phyloP scores from a whole-genome alignment of 2,329 filamentous ascomycete species.

The Aspergillus tubingensis region DNA sequence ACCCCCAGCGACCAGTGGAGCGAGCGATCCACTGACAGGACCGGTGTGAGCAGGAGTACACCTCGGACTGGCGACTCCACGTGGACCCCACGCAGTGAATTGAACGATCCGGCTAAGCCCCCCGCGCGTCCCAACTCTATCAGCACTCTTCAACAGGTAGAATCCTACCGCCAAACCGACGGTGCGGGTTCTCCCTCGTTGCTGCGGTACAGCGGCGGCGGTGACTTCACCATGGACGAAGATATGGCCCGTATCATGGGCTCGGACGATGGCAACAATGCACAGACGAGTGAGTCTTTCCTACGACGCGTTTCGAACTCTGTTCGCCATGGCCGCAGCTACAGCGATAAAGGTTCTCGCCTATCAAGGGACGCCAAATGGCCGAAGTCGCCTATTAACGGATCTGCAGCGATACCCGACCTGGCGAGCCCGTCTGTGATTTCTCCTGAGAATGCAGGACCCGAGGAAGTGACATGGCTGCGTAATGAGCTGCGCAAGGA shows the following conservation, averaged over 20 bases:
- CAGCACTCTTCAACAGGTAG: constrained; percentile 42
- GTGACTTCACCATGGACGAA: constrained; percentile 91
- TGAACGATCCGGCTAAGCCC: constrained; percentile 22
- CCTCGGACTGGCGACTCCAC: constrained; percentile 47
- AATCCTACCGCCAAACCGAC: constrained; percentile 40
- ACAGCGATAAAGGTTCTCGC: constrained; percentile 67
- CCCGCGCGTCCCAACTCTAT: constrained; percentile 52
- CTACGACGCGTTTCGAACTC: constrained; percentile 89
- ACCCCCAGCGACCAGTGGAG: constrained; percentile 38
- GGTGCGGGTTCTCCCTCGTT: constrained; percentile 65
- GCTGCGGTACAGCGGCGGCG: constrained; percentile 73
- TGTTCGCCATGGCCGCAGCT: constrained; percentile 87
- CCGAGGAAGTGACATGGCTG: constrained; percentile 66
- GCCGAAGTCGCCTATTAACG: constrained; percentile 66
- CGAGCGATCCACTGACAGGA: constrained; percentile 36
- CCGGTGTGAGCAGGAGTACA: constrained; percentile 40
- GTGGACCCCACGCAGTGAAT: constrained; percentile 54
- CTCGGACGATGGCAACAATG: constrained; percentile 60
- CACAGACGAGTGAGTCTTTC: constrained; percentile 68
- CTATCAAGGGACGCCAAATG: constrained; percentile 65
- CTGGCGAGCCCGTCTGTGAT: constrained; percentile 72
- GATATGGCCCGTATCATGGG: constrained; percentile 89
- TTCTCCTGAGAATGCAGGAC: constrained; percentile 49
- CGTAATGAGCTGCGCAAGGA: constrained; percentile 75
- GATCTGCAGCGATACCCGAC: constrained; percentile 55